These are phyloP conservation scores for Mycena venus DNA, from an alignment of 768 basidiomycete species.

Conservation along the genomic window DNA sequence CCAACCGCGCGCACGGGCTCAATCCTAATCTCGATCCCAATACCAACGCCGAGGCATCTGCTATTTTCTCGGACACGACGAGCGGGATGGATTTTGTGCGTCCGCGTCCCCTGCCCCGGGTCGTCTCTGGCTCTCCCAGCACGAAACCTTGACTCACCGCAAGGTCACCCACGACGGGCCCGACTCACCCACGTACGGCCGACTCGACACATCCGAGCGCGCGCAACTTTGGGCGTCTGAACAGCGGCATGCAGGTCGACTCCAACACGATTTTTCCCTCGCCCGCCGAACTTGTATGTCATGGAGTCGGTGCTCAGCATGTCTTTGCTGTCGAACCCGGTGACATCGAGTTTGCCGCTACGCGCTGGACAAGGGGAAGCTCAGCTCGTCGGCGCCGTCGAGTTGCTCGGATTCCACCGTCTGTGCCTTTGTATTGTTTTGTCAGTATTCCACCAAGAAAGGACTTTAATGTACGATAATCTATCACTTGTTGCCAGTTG, in stretches of 20 bases:
- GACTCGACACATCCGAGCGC: background rate
- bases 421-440: no score
- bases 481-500: no score
- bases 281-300: background rate
- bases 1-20: background rate
- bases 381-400: no score
- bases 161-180: background rate
- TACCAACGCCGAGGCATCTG: no score
- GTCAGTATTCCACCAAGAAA: no score
- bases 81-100: background rate
- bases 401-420: no score
- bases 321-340: background rate
- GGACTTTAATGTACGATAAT: no score
- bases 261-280: background rate
- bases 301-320: background rate
- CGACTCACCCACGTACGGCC: background rate
- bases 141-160: background rate
- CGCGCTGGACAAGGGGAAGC: no score
- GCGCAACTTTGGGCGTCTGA: no score
- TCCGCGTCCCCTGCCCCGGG: background rate
- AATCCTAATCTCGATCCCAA: no score
- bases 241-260: background rate
- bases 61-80: conserved; percentile 2
- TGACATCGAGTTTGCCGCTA: background rate
- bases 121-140: background rate